Evolutionary conservation across 306 rosid species (phyloP).

Genomic region (Prunus campanulata): DNA sequence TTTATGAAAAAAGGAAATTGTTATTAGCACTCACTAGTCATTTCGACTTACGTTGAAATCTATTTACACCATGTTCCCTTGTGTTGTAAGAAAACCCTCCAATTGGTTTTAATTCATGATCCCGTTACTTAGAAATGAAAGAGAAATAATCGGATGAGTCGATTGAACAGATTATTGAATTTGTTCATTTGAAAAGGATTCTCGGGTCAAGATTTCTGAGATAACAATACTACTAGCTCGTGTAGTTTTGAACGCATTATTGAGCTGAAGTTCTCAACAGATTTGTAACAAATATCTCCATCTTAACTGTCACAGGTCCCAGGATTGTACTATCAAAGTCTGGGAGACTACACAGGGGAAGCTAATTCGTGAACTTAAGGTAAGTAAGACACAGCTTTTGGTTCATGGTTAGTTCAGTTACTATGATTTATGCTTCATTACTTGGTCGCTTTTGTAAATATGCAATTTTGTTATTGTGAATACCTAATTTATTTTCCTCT

Average conservation of each 20-base stretch:
- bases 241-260: neutral
- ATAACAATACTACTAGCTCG: neutral
- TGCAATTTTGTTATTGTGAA: neutral
- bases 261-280: neutral
- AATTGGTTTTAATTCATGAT: neutral
- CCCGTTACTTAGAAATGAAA: neutral
- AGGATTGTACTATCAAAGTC: constrained; percentile 87
- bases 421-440: neutral
- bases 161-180: neutral
- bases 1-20: neutral
- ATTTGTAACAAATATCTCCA: constrained; percentile 14
- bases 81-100: neutral
- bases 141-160: neutral
- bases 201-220: neutral
- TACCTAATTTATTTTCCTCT: neutral
- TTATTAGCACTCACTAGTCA: neutral
- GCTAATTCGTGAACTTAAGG: constrained; percentile 86
- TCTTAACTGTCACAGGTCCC: constrained; percentile 55
- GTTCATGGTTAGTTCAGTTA: neutral
- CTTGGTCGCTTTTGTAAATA: neutral
- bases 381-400: constrained; percentile 13
- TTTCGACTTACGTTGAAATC: neutral
- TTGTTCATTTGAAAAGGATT: neutral
- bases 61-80: neutral
- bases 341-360: constrained; percentile 97